These are phyloP conservation scores for Colletotrichum spinosum DNA, from an alignment of 2,329 filamentous ascomycete genomes.

Conservation along the genomic window DNA sequence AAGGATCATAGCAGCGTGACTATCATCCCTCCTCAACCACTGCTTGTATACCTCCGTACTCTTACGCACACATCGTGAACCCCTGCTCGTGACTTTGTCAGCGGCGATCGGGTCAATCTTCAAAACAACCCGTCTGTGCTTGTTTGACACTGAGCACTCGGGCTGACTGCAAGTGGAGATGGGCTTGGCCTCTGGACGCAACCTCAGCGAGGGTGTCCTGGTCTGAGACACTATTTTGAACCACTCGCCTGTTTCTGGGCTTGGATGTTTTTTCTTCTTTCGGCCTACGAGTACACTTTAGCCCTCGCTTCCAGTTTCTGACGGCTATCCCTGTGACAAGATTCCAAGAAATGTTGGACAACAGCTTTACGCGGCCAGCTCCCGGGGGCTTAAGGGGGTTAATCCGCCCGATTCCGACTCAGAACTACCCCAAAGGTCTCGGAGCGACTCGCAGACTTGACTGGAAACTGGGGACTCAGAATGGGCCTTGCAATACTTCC, in stretches of 20 bases:
- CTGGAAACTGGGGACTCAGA: background rate
- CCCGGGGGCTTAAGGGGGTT: background rate
- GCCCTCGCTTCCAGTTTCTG: background rate
- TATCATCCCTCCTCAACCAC: background rate
- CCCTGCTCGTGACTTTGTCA: conserved; percentile 19
- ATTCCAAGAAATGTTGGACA: too few relatives aligned
- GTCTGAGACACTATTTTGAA: conserved; percentile 6
- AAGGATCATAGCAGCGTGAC: background rate
- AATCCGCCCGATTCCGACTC: background rate
- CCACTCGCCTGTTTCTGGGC: background rate
- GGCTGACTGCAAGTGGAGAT: conserved; percentile 4
- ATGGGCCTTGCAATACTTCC: conserved; percentile 18
- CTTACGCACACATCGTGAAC: background rate
- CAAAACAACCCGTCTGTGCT: conserved; percentile 17
- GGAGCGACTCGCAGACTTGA: background rate
- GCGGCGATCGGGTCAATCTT: background rate
- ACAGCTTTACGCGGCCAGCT: too few relatives aligned
- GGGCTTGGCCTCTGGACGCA: conserved; percentile 8
- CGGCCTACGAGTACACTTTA: background rate
- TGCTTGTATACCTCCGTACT: too few relatives aligned
- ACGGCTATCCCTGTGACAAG: too few relatives aligned
- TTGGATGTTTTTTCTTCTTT: conserved; percentile 2
- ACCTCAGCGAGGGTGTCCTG: conserved; percentile 20
- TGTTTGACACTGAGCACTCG: conserved; percentile 22
- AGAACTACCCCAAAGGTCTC: background rate